Conservation (phyloP, 495 filamentous ascomycete species). For the Daldinia bambusicola region DNA sequence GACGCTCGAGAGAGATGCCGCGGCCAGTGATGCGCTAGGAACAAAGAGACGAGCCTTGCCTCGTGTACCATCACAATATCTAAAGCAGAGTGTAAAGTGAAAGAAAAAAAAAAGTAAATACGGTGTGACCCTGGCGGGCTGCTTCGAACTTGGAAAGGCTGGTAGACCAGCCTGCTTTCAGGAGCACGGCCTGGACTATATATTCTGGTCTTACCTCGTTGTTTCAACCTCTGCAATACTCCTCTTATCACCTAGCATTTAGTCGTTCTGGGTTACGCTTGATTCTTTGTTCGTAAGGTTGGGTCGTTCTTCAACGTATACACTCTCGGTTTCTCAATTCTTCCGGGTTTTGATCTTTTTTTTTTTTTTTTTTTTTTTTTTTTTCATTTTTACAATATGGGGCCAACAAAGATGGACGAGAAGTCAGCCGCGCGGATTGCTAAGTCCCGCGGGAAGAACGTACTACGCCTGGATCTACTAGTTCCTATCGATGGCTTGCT, state of each 20-base stretch:
- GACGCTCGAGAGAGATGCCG: constrained; percentile 2
- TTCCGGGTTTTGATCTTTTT: not conserved
- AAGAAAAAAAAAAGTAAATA: constrained; percentile 33
- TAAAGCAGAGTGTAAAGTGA: constrained; percentile 8
- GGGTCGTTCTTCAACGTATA: not conserved
- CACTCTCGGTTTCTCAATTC: not conserved
- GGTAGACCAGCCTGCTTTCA: constrained; percentile 14
- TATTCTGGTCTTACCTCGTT: constrained; percentile 11
- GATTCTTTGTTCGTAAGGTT: not conserved
- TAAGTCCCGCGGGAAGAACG: constrained; percentile 53
- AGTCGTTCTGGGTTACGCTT: not conserved
- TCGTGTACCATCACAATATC: constrained; percentile 21
- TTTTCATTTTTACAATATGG: constrained; percentile 50
- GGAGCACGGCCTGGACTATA: constrained; percentile 12
- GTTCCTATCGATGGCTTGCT: not conserved
- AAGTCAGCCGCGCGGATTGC: constrained; percentile 58
- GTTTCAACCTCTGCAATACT: not conserved
- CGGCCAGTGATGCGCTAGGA: constrained; percentile 13
- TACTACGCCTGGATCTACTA: constrained; percentile 21
- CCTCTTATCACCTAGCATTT: not conserved
- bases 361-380: no score
- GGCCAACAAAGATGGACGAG: constrained; percentile 56
- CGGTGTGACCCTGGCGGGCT: constrained; percentile 8
- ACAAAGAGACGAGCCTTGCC: constrained; percentile 11
- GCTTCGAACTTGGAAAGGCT: constrained; percentile 5